Evolutionary conservation across 345 rosid species (phyloP).

Genomic region (Boechera divaricarpa): DNA sequence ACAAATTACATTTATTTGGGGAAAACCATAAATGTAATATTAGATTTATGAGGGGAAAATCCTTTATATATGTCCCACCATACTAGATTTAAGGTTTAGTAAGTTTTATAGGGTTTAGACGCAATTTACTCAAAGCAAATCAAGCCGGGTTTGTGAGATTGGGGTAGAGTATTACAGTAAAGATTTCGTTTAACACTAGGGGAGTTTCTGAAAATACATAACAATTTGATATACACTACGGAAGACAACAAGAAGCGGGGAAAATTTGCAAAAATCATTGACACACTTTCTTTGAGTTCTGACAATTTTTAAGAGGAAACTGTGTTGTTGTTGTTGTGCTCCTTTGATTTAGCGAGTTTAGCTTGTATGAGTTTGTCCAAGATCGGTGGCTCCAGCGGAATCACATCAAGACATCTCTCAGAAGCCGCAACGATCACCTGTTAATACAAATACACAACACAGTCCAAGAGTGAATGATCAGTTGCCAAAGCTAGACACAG

Average conservation of each 20-base stretch:
- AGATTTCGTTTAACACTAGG: not conserved
- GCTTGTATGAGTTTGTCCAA: slow-evolving; percentile 94
- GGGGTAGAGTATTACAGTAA: too few species aligned
- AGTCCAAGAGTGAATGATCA: slow-evolving; percentile 7
- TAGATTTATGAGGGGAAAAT: too few species aligned
- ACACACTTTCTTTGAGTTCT: slow-evolving; percentile 16
- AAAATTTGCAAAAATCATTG: slow-evolving; percentile 18
- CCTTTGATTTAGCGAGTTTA: slow-evolving; percentile 69
- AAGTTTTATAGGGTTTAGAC: too few species aligned
- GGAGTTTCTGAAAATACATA: slow-evolving; percentile 9
- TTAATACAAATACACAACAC: slow-evolving; percentile 29
- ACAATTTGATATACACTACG: slow-evolving; percentile 15
- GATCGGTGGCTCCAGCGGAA: slow-evolving; percentile 89
- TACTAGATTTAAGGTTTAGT: too few species aligned
- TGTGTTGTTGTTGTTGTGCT: slow-evolving; percentile 46
- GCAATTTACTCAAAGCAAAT: too few species aligned
- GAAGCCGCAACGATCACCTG: slow-evolving; percentile 97
- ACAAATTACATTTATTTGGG: too few species aligned
- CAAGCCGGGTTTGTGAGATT: too few species aligned
- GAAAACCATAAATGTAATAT: too few species aligned
- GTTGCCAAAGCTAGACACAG: slow-evolving; percentile 6
- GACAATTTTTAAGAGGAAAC: slow-evolving; percentile 32
- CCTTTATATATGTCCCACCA: too few species aligned
- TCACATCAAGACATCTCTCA: slow-evolving; percentile 91
- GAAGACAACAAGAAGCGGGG: slow-evolving; percentile 17